These are phyloP conservation scores for Macadamia tetraphylla DNA, from an alignment of 164 flowering plant species.

Conservation along the genomic window DNA sequence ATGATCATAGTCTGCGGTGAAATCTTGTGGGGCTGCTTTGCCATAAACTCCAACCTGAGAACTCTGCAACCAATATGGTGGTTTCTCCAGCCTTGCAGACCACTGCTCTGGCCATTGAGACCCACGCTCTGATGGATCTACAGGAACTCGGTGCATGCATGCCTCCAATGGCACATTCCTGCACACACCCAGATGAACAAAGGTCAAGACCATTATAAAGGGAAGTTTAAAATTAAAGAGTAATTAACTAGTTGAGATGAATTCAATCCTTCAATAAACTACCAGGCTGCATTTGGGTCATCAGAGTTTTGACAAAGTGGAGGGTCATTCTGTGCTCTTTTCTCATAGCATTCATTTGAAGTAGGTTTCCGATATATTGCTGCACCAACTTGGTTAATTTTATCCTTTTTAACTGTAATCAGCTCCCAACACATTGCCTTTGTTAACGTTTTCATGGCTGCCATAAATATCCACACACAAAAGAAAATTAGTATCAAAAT, in stretches of 20 bases:
- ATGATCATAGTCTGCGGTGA: constrained; percentile 65
- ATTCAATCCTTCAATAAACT: constrained; percentile 2
- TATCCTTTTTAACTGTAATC: constrained; percentile 39
- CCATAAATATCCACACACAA: constrained; percentile 11
- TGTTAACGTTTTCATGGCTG: constrained; percentile 69
- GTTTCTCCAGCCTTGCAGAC: constrained; percentile 65
- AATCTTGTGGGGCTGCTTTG: constrained; percentile 86
- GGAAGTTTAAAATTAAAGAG: background rate
- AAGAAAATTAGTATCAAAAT: constrained; percentile 5
- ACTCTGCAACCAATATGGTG: constrained; percentile 73
- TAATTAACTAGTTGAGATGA: background rate
- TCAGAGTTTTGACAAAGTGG: constrained; percentile 68
- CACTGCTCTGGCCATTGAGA: constrained; percentile 88
- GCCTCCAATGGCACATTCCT: constrained; percentile 89
- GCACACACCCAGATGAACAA: background rate
- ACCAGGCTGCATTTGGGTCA: constrained; percentile 84
- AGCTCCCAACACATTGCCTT: constrained; percentile 76
- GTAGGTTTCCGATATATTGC: constrained; percentile 68
- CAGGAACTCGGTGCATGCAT: constrained; percentile 80
- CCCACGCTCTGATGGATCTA: constrained; percentile 51
- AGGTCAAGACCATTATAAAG: background rate
- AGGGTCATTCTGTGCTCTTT: constrained; percentile 46
- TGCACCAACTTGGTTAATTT: constrained; percentile 47
- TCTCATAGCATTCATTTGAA: constrained; percentile 57
- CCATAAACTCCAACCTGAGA: constrained; percentile 92